phyloP scores from a whole-genome alignment of 306 rosid genomes.

The Ziziphus jujuba region DNA sequence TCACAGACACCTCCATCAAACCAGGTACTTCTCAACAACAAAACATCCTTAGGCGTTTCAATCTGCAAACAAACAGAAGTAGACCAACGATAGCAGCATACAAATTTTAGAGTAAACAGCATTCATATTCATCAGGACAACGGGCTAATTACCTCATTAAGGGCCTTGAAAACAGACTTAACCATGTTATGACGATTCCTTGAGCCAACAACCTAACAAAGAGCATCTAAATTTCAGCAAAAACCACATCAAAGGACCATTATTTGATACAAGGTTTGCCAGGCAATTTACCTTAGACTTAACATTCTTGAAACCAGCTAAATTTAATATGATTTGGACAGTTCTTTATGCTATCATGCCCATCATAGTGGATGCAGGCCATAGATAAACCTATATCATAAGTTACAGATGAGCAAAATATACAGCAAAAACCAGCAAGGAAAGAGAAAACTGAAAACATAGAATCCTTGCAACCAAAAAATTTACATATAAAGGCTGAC shows the following conservation, averaged over 20 bases:
- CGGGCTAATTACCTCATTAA: conserved; percentile 65
- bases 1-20: conserved; percentile 45
- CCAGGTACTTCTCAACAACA: conserved; percentile 82
- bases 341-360: conserved; percentile 89
- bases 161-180: conserved; percentile 86
- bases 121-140: background rate
- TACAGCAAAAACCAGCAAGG: too few species aligned
- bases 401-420: conserved; percentile 2
- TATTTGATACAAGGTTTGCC: conserved; percentile 11
- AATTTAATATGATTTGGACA: conserved; percentile 69
- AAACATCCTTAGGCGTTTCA: conserved; percentile 86
- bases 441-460: background rate
- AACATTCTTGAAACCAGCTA: conserved; percentile 89
- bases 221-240: conserved; percentile 23
- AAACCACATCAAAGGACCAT: conserved; percentile 10
- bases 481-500: too few species aligned
- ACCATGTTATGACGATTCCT: conserved; percentile 86
- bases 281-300: conserved; percentile 76
- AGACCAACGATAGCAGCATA: conserved; percentile 12
- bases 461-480: too few species aligned
- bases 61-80: conserved; percentile 43
- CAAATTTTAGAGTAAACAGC: background rate
- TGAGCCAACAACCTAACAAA: conserved; percentile 77
- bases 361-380: conserved; percentile 87
- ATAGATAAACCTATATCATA: conserved; percentile 70